Evolutionary conservation across 495 filamentous ascomycete genomes (phyloP).

Genomic region (Penicillium egyptiacum): DNA sequence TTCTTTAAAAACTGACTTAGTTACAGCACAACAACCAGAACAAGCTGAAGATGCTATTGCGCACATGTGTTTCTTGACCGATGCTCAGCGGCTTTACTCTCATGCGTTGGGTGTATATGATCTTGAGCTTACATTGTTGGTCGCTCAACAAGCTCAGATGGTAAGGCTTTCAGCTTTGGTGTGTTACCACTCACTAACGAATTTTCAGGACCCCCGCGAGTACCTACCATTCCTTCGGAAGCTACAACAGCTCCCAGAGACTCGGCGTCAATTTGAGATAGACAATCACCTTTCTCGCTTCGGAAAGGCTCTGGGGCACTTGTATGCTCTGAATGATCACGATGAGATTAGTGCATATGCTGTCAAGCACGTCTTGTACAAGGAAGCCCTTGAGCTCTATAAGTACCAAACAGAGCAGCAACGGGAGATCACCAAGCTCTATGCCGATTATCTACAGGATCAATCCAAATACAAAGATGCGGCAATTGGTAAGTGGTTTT

Average conservation of each 20-base stretch:
- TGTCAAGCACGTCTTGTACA: conserved; percentile 76
- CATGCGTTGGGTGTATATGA: conserved; percentile 88
- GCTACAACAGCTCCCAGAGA: conserved; percentile 67
- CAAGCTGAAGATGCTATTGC: conserved; percentile 83
- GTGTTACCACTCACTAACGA: background rate
- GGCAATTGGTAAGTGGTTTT: conserved; percentile 56
- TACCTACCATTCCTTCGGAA: conserved; percentile 92
- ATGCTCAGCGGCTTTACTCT: conserved; percentile 91
- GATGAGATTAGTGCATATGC: conserved; percentile 75
- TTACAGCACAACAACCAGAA: conserved; percentile 55
- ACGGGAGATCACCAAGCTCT: conserved; percentile 66
- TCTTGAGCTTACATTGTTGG: conserved; percentile 81
- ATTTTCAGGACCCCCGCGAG: conserved; percentile 73
- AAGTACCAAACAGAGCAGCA: conserved; percentile 68
- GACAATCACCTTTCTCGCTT: conserved; percentile 80
- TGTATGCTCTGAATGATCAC: conserved; percentile 66
- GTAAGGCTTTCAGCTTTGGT: conserved; percentile 26
- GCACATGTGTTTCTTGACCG: conserved; percentile 94
- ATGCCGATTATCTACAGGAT: conserved; percentile 73
- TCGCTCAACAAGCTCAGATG: conserved; percentile 94
- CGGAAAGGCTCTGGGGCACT: conserved; percentile 72
- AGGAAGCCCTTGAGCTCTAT: conserved; percentile 75
- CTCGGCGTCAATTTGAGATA: conserved; percentile 75
- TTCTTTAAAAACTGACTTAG: background rate
- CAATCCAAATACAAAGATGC: conserved; percentile 79